Evolutionary conservation across 495 filamentous ascomycete species (phyloP), one percentile per base, ranked within the genome.

Genomic region (Gamarada debralockiae): DNA sequence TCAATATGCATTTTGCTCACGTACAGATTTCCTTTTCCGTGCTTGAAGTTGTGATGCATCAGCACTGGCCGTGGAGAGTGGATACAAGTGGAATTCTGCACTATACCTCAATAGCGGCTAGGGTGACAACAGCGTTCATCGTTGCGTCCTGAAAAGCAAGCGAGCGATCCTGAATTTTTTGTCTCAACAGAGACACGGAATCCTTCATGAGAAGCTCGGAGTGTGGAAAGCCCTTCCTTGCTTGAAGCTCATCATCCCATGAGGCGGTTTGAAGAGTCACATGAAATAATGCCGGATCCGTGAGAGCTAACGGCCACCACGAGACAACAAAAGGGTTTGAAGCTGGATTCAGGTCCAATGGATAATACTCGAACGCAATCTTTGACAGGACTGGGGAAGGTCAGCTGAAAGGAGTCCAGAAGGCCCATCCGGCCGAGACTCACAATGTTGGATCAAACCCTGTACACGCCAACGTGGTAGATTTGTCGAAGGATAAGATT

Each of bases 301-400:
- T 69, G 2, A 79, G 64, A 4, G 75, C 73, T 15, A 75, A 62
- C 3, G 75, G 76, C 76, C 76, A 78, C 76, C 76, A 79, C 2
- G 73, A 78, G 10, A 76, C 61, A 25, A 79, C 60, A 57, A 78
- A 78, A 0, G 76, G 75, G 58, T 78, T 79, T 29, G 76, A 72
- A 4, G 55, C 62, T 2, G 67, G 48, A 47, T 66, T 73, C 7
- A 77, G 55, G 33, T 79, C 76, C 23, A 79, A 67, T 2, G 75
- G 76, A 52, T 79, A 79, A 49, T 76, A 79, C 48, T 77, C 68
- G 44, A 79, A 79, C 0, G 75, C 75, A 33, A 79, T 79, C 48
- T 74, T 77, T 47, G 71, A 64, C 25, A 76, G 61, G 41, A 79
- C 74, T 77, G 33, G 3, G 38, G 27, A 10, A 24, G 15, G 34